These are phyloP conservation scores for Suillus fuscotomentosus DNA, from an alignment of 768 basidiomycete species.

Conservation along the genomic window DNA sequence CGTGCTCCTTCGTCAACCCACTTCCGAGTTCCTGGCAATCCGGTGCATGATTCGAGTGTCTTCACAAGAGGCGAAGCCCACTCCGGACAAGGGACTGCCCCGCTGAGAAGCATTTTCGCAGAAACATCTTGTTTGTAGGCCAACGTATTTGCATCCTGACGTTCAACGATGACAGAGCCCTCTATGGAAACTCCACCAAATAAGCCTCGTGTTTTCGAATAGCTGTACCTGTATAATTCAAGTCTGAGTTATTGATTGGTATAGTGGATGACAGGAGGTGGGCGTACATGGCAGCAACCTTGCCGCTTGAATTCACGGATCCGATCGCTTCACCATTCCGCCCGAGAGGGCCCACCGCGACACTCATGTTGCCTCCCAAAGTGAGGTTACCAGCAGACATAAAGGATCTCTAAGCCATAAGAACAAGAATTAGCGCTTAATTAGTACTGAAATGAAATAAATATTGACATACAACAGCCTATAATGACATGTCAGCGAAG, in stretches of 20 bases:
- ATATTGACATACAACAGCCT: slow-evolving; percentile 60
- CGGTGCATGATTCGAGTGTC: slow-evolving; percentile 71
- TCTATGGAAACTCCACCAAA: slow-evolving; percentile 91
- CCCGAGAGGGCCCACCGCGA: slow-evolving; percentile 89
- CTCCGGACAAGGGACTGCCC: slow-evolving; percentile 65
- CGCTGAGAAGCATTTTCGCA: slow-evolving; percentile 77
- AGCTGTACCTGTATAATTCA: slow-evolving; percentile 64
- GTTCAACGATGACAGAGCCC: slow-evolving; percentile 89
- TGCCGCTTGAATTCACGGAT: slow-evolving; percentile 79
- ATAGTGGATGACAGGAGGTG: neutral
- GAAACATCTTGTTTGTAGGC: slow-evolving; percentile 79
- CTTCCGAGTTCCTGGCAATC: slow-evolving; percentile 60
- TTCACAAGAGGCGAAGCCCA: slow-evolving; percentile 80
- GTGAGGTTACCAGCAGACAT: slow-evolving; percentile 94
- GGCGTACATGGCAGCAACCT: slow-evolving; percentile 84
- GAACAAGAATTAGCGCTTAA: slow-evolving; percentile 10
- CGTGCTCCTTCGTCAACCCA: slow-evolving; percentile 62
- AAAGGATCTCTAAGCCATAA: slow-evolving; percentile 62
- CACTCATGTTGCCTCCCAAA: slow-evolving; percentile 86
- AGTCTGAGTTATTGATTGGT: slow-evolving; percentile 6
- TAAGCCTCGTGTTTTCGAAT: slow-evolving; percentile 88
- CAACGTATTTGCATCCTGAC: slow-evolving; percentile 86
- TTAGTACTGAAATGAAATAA: neutral
- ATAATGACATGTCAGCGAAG: slow-evolving; percentile 5
- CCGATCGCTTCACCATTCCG: slow-evolving; percentile 91